Evolutionary conservation across 352 stramenopile species (phyloP), one percentile per base, ranked within the genome.

Genomic region (Albugo laibachii): DNA sequence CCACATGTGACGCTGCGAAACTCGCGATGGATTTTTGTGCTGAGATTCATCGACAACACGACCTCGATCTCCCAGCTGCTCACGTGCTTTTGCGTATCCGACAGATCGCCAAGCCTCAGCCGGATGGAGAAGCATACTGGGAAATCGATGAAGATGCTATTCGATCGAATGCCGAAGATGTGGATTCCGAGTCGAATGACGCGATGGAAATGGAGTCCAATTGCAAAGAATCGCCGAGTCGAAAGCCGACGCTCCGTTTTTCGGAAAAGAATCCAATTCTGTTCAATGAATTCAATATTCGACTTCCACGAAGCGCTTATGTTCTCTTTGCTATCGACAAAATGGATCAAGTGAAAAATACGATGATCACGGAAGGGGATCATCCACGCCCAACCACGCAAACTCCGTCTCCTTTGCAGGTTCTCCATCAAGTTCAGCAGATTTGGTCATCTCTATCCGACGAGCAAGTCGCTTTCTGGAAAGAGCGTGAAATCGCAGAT

Each of bases 71-170:
- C 10, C 63, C 76, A 43, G 53, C 69, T 15, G 76, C 69, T 39
- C 80, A 80, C 27, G 69, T 83, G 20, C 54, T 83, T n/a, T 73
- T 78, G 57, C 69, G 69, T 41, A 82, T 83, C 39, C 69, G 71
- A 11, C 65, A 81, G 47, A 71, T 80, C 16, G 69, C 66, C 1
- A 58, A 80, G 36, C 55, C 65, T 20, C 56, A 80, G 16, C 11
- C 41, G 20, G 15, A 47, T 48, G 38, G 24, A 31, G 24, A 31
- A 10, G 24, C 3, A 31, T 31, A 31, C 24, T 31, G 55, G 75
- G 36, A 62, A 64, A 16, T 52, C 65, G 6, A 62, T 57, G 0
- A 79, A 81, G 46, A 67, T 65, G 6, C 34, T 63, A 36, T 34
- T 79, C 15, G 69, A 51, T 13, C 79, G 69, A 67, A 56, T 43